Evolutionary conservation across 129 eudicot species (phyloP).

Genomic region (Flaveria brownii): DNA sequence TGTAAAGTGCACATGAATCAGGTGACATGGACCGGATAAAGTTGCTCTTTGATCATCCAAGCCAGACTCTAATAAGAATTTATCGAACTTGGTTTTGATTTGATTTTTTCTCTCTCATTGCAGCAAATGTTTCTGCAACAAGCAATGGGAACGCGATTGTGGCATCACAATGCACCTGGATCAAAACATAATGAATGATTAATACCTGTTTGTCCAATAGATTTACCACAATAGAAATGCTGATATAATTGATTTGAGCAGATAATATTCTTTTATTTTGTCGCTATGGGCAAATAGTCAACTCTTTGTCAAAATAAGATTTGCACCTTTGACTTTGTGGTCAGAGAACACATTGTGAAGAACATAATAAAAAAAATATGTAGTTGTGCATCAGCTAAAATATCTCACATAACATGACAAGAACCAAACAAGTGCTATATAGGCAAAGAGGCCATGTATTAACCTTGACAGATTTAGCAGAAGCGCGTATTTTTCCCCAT

Average conservation of each 20-base stretch:
- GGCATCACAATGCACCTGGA: constrained; percentile 97
- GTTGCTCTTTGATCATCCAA: not conserved
- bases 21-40: not conserved
- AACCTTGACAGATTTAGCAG: constrained; percentile 95
- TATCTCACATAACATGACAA: constrained; percentile 9
- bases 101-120: constrained; percentile 35
- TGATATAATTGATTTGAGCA: not conserved
- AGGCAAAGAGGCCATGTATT: not conserved
- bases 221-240: not conserved
- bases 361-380: not conserved
- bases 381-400: not conserved
- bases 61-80: not conserved
- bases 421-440: constrained; percentile 45
- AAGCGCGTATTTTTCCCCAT: constrained; percentile 89
- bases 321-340: not conserved
- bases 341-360: not conserved
- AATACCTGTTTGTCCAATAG: not conserved
- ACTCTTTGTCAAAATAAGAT: not conserved
- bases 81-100: constrained; percentile 27
- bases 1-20: not conserved
- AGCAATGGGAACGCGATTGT: constrained; percentile 86
- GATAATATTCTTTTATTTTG: not conserved
- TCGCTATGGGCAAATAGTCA: not conserved
- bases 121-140: constrained; percentile 92
- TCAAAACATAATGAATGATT: not conserved